These are phyloP conservation scores for Isochrysis galbana DNA, from an alignment of 78 protist genomes.

Conservation along the genomic window DNA sequence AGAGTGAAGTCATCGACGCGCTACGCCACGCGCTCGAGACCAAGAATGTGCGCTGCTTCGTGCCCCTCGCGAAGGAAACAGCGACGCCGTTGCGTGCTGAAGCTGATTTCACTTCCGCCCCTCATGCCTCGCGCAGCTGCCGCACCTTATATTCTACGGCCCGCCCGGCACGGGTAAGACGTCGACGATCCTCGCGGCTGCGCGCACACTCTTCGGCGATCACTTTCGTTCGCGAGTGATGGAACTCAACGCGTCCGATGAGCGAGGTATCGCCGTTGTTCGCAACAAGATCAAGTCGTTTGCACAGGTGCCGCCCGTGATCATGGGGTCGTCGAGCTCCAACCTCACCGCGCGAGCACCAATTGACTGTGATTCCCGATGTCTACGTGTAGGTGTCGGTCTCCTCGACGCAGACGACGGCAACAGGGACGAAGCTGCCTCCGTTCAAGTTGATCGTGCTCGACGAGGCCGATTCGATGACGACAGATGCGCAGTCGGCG, in stretches of 20 bases:
- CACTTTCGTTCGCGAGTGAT: conserved; percentile 71
- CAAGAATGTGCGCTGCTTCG: conserved; percentile 57
- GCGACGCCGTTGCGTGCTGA: not conserved
- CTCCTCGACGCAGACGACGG: no score
- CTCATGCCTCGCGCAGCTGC: conserved; percentile 61
- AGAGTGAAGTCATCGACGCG: conserved; percentile 84
- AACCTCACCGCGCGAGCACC: no score
- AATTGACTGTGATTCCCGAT: no score
- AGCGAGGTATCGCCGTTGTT: conserved; percentile 94
- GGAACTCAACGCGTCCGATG: conserved; percentile 98
- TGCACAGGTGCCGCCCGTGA: conserved; percentile 77
- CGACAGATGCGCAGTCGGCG: conserved; percentile 87
- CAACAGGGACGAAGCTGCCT: no score
- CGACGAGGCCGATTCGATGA: conserved; percentile 98
- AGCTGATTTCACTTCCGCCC: not conserved
- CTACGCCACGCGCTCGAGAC: conserved; percentile 60
- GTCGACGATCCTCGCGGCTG: conserved; percentile 88
- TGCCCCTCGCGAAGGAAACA: not conserved
- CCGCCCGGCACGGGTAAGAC: conserved; percentile 99
- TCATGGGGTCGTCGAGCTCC: no score
- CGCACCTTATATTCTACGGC: conserved; percentile 97
- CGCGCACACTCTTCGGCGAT: conserved; percentile 87
- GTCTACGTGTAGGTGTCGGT: no score
- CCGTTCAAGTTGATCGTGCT: conserved; percentile 88
- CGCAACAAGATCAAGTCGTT: conserved; percentile 87